phyloP scores from a whole-genome alignment of 495 filamentous ascomycete genomes.

The Echria macrotheca region DNA sequence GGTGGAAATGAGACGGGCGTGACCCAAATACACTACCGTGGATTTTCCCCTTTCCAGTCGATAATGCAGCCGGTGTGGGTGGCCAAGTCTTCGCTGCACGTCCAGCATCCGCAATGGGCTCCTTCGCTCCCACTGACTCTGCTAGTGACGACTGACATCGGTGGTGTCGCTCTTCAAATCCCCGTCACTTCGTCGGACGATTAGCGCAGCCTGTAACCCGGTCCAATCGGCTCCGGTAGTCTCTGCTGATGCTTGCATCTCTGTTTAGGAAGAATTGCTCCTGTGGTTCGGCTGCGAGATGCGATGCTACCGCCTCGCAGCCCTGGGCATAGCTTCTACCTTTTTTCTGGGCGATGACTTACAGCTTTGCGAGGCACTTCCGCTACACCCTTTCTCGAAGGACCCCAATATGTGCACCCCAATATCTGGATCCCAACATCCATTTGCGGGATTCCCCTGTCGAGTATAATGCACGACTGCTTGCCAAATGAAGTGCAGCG shows the following conservation, averaged over 20 bases:
- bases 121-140: too few species aligned
- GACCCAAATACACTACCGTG: too few species aligned
- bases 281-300: conserved; percentile 14
- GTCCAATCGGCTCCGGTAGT: conserved; percentile 8
- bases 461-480: conserved; percentile 8
- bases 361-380: background rate
- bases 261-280: conserved; percentile 10
- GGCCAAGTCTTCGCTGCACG: background rate
- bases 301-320: conserved; percentile 10
- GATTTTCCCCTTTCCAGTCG: background rate
- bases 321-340: background rate
- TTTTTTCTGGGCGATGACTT: too few species aligned
- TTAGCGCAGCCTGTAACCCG: background rate
- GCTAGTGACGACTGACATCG: too few species aligned
- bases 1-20: background rate
- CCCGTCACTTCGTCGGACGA: too few species aligned
- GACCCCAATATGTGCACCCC: conserved; percentile 16
- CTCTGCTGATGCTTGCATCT: conserved; percentile 9
- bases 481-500: conserved; percentile 22
- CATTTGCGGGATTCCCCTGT: conserved; percentile 14
- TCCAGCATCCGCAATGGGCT: too few species aligned
- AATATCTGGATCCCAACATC: conserved; percentile 7
- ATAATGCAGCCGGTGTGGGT: conserved; percentile 6
- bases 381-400: conserved; percentile 8
- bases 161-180: too few species aligned